Base-by-base conservation (phyloP, 208 protist genomes). In the Angomonas desouzai region DNA sequence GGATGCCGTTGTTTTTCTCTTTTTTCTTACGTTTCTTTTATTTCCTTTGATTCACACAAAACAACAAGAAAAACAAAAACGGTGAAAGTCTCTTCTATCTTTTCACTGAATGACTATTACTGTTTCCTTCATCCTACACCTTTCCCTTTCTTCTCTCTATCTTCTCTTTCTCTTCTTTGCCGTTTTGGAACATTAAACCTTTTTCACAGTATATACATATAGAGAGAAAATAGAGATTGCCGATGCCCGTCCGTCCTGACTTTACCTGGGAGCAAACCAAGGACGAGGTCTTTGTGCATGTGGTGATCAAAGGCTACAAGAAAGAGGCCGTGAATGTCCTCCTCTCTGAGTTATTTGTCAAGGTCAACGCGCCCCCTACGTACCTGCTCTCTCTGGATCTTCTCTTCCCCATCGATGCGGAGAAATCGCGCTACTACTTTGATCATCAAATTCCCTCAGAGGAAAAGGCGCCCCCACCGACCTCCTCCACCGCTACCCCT, bases 321-420 rank as follows among this genome's bases (percentile, higher is more conserved):
- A 79, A 77, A 36, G 87, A 93, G n/a, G 64, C 77, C 0, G 85
- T 97, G 28, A 84, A 96, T 74, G 84, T 97, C 6, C 84, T 94
- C 38, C 68, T 96, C 30, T 79, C 85, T 10, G 83, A 92, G 60
- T 30, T 88, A 2, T 93, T 83, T 29, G 80, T 93, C 13, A 97
- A 95, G 70, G 77, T 92, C 2, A 95, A 95, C 56, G 89, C 87
- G 0, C 60, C 81, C 1, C 89, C 91, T 0, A 87, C 83, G 29
- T 96, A 95, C 65, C 75, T 97, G 20, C 79, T 94, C 7, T 48
- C 70, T n/a, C 74, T 94, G n/a, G 92, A 97, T 48, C 77, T 96
- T 7, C 68, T 93, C 23, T 83, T 93, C 72, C 65, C 63, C 22
- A 70, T 97, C 36, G 76, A 89, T 53, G 61, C 71, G 3, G 57